Base-by-base conservation (phyloP, 176 grass and related monocot species). In the Oryza australiensis region DNA sequence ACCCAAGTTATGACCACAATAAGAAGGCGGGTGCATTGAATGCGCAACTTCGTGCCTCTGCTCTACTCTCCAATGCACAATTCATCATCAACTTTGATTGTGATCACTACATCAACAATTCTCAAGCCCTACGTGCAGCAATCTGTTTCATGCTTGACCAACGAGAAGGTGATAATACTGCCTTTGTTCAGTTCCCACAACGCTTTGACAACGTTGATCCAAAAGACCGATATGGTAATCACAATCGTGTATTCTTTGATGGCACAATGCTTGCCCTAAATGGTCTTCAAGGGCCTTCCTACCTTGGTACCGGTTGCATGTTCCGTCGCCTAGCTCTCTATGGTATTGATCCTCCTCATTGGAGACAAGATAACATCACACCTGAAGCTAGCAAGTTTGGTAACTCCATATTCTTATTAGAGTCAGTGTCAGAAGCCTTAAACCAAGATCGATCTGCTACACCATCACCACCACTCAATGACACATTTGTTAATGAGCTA, bases 201-300 rank as follows among this genome's bases (percentile, higher is more conserved):
- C 86, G 94, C 20, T 97, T 97, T 15, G 87, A 97, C 76, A 88
- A 87, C 27, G 93, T 97, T 24, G 94, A 97, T 60, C 94, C 94
- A 0, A 86, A 84, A 1, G 92, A 97, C 9, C 90, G 94, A 0
- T 94, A 97, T 32, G 86, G 87, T 26, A 97, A 97, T 35, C 94
- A 97, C 71, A 97, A 95, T 7, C 89, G 87, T 6, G 87, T 95
- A 49, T 95, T 95, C 67, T 95, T 95, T 48, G 90, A 95, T 22
- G 90, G 87, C 30, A 95, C 91, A 74, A 95, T 95, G 93, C 87
- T 90, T 66, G 93, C 93, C 38, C 87, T 95, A 3, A 88, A 95
- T 63, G 93, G 93, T 12, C 27, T 91, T 24, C 92, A 91, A 79
- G 82, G 82, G 4, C 82, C 82, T 1, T 68, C 64, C 0, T 84